A percentile compares a stretch with the other conserved stretches of the same genome.
phyloP scores from a whole-genome alignment of 1,284 basidiomycete species.

The Boletus semigastroideus region DNA sequence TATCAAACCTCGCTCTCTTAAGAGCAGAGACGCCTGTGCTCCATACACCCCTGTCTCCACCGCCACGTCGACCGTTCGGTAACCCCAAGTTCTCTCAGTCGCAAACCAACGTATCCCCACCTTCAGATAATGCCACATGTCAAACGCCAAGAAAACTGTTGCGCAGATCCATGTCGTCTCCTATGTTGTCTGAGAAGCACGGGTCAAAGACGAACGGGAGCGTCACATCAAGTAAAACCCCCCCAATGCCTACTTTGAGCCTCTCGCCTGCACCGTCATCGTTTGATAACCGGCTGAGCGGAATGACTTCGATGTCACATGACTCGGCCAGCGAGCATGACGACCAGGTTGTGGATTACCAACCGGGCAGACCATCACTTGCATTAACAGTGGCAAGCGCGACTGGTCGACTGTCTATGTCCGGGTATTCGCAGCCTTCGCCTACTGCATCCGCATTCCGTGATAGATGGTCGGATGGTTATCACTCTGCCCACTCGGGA shows the following conservation, averaged over 20 bases:
- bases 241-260: constrained; percentile 37
- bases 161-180: constrained; percentile 49
- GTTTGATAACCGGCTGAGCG: constrained; percentile 30
- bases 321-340: constrained; percentile 44
- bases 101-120: constrained; percentile 47
- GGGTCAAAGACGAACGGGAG: constrained; percentile 33
- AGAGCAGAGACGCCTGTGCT: constrained; percentile 58
- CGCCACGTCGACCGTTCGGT: constrained; percentile 52
- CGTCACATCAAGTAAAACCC: constrained; percentile 39
- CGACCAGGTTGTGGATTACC: constrained; percentile 27
- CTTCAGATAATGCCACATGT: constrained; percentile 6
- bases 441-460: constrained; percentile 73
- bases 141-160: constrained; percentile 25
- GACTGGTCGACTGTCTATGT: constrained; percentile 47
- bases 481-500: constrained; percentile 29
- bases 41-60: constrained; percentile 58
- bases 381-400: constrained; percentile 31
- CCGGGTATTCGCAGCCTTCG: constrained; percentile 57
- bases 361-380: constrained; percentile 35
- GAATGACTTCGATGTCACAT: constrained; percentile 36
- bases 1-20: constrained; percentile 34
- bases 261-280: constrained; percentile 34
- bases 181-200: constrained; percentile 48
- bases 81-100: constrained; percentile 54
- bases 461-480: constrained; percentile 40